These are phyloP conservation scores for Cercospora brassicicola DNA, from an alignment of 2,329 filamentous ascomycete species.

Conservation along the genomic window DNA sequence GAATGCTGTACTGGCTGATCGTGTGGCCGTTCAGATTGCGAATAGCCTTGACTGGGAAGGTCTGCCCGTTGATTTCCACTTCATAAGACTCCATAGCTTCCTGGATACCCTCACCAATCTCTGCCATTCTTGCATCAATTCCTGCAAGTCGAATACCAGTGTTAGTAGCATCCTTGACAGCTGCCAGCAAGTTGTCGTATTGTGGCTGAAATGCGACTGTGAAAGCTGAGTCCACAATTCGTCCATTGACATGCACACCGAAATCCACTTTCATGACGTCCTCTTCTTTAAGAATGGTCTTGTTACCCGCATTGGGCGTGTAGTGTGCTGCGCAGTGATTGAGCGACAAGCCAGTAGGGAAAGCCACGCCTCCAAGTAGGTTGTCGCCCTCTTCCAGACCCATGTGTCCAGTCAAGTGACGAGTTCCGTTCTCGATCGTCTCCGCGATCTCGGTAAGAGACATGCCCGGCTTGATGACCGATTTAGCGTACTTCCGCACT, in stretches of 20 bases:
- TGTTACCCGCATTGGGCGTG: slow-evolving; percentile 59
- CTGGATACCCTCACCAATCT: slow-evolving; percentile 60
- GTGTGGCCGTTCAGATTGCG: slow-evolving; percentile 58
- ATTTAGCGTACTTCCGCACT: slow-evolving; percentile 54
- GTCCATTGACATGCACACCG: slow-evolving; percentile 76
- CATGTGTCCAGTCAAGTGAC: slow-evolving; percentile 52
- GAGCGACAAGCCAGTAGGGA: slow-evolving; percentile 57
- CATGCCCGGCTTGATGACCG: slow-evolving; percentile 53
- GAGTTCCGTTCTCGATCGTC: slow-evolving; percentile 57
- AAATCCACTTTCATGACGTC: slow-evolving; percentile 85
- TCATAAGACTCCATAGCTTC: slow-evolving; percentile 65
- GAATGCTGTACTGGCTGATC: slow-evolving; percentile 56
- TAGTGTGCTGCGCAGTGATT: slow-evolving; percentile 59
- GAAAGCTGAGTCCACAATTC: slow-evolving; percentile 79
- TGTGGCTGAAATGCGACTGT: slow-evolving; percentile 73
- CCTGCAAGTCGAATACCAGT: slow-evolving; percentile 55
- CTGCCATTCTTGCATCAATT: slow-evolving; percentile 55
- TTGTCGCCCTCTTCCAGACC: slow-evolving; percentile 55
- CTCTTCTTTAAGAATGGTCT: slow-evolving; percentile 69
- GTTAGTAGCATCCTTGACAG: slow-evolving; percentile 75
- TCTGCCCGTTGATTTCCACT: slow-evolving; percentile 55
- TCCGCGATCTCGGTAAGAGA: slow-evolving; percentile 53
- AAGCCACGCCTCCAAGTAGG: slow-evolving; percentile 55
- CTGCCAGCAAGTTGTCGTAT: slow-evolving; percentile 72
- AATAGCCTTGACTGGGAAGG: slow-evolving; percentile 57